Percentiles rank a stretch among this genome's conserved stretches.
phyloP scores from a whole-genome alignment of 176 grass and related monocot genomes.

The Carex cristatella region DNA sequence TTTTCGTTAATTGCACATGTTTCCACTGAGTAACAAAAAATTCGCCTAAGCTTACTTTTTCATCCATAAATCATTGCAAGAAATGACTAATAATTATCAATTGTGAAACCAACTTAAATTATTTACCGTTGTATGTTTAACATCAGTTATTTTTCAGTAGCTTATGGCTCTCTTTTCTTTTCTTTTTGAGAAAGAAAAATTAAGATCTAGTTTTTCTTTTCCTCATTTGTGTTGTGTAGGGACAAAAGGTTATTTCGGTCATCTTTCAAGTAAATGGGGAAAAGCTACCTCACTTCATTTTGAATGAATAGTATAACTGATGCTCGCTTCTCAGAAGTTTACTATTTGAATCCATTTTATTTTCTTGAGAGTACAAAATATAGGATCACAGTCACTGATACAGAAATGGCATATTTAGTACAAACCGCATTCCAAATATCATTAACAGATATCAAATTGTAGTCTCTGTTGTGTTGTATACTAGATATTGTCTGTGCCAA shows the following conservation, averaged over 20 bases:
- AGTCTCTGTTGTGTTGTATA: not conserved
- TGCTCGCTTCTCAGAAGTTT: not conserved
- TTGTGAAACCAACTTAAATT: not conserved
- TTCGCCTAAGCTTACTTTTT: not conserved
- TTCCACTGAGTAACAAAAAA: not conserved
- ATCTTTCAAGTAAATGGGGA: too few relatives aligned
- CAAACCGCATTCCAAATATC: not conserved
- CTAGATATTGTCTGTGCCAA: not conserved
- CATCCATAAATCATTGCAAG: not conserved
- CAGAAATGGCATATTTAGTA: not conserved
- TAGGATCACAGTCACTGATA: not conserved
- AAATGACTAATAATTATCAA: not conserved
- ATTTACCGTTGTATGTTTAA: not conserved
- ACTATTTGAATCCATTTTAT: not conserved
- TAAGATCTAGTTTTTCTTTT: too few relatives aligned
- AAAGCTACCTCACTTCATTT: not conserved
- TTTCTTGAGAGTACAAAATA: not conserved
- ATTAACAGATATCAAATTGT: not conserved
- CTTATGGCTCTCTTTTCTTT: not conserved
- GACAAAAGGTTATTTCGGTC: too few relatives aligned
- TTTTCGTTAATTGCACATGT: not conserved
- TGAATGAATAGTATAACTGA: not conserved
- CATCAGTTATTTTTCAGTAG: not conserved
- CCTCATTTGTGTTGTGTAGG: too few relatives aligned
- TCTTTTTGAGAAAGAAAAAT: too few relatives aligned